Conservation (phyloP, 2,329 filamentous ascomycete species). For the Verticillium tricorpus region DNA sequence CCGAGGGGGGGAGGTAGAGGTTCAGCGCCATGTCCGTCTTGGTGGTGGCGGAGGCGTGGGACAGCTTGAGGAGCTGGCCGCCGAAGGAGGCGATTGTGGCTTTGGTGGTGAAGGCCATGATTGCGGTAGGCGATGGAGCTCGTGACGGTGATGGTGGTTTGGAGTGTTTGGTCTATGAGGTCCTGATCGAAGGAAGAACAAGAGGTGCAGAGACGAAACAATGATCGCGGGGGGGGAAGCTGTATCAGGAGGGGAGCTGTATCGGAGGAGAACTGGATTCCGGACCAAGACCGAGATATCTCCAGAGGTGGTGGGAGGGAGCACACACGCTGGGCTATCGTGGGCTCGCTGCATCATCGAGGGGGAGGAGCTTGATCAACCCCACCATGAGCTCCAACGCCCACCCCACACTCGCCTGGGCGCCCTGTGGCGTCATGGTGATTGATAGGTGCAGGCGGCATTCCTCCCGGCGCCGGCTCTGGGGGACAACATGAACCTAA, state of each 20-base stretch:
- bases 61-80: conserved; percentile 90
- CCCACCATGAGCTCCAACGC: neutral
- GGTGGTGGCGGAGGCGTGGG: conserved; percentile 74
- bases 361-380: neutral
- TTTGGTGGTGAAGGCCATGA: conserved; percentile 84
- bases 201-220: neutral
- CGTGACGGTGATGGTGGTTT: neutral
- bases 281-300: conserved; percentile 2
- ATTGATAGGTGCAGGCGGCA: neutral
- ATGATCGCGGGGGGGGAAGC: neutral
- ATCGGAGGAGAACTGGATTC: neutral
- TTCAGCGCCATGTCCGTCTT: conserved; percentile 89
- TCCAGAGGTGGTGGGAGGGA: neutral
- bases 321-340: neutral
- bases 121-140: conserved; percentile 15
- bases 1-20: conserved; percentile 79
- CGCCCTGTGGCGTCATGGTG: neutral
- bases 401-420: neutral
- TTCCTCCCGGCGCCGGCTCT: neutral
- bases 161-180: conserved; percentile 3
- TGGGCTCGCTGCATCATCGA: neutral
- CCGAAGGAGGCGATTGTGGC: conserved; percentile 88
- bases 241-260: neutral
- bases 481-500: neutral
- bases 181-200: neutral